These are phyloP conservation scores for Ilyonectria sp. DNA, from an alignment of 2,329 filamentous ascomycete species.

Conservation along the genomic window DNA sequence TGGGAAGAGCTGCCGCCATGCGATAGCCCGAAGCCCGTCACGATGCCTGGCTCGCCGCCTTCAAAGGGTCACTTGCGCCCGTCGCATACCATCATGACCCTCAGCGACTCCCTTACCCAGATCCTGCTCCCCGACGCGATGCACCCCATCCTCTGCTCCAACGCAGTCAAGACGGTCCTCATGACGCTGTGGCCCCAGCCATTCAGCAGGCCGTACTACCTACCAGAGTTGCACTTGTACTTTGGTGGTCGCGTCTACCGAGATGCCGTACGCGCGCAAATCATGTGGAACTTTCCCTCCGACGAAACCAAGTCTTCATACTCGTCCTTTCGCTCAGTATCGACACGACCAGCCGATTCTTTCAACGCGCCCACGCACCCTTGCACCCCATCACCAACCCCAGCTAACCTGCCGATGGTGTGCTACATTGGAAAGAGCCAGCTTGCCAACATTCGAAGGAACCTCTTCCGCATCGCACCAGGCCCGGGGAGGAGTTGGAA, in stretches of 20 bases:
- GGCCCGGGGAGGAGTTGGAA: conserved; percentile 61
- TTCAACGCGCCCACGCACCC: conserved; percentile 45
- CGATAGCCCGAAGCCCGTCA: conserved; percentile 57
- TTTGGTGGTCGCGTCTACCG: conserved; percentile 64
- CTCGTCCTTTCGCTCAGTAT: conserved; percentile 55
- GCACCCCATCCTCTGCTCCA: conserved; percentile 55
- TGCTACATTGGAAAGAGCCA: conserved; percentile 65
- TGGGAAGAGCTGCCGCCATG: conserved; percentile 62
- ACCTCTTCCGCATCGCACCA: conserved; percentile 62
- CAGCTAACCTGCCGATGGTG: conserved; percentile 53
- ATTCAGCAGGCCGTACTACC: conserved; percentile 49
- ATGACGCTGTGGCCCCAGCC: conserved; percentile 60
- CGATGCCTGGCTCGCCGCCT: conserved; percentile 52
- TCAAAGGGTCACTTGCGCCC: conserved; percentile 56
- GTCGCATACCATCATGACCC: conserved; percentile 58
- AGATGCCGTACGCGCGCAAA: conserved; percentile 62
- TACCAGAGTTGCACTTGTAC: conserved; percentile 63
- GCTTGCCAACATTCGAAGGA: conserved; percentile 61
- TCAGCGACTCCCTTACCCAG: conserved; percentile 62
- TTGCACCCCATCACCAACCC: conserved; percentile 39
- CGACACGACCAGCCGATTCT: conserved; percentile 54
- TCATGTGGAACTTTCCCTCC: conserved; percentile 63
- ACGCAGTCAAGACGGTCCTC: conserved; percentile 62
- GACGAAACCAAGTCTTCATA: conserved; percentile 46
- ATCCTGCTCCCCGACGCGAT: conserved; percentile 55